Base-by-base conservation (phyloP, 2,329 filamentous ascomycete species). In the Coniosporium tulheliwenetii region DNA sequence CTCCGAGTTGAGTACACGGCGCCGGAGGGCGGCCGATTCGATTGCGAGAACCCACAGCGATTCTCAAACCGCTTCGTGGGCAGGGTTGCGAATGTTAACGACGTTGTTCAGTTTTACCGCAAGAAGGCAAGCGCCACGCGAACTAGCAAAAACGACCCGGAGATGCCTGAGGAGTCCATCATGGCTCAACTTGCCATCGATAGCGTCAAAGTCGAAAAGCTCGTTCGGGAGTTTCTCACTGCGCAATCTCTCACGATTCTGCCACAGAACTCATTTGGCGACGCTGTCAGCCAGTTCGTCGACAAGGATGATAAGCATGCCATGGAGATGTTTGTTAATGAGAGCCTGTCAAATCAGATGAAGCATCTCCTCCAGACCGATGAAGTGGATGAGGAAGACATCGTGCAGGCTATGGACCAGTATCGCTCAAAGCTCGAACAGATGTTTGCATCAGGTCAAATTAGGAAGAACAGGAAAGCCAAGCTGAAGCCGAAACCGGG, bases 281-380 rank as follows among this genome's bases (percentile, higher is more conserved):
- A 96, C 53, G 91, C 91, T 0, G 85, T 98, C 5, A 80, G 79
- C 37, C 83, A 93, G 45, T 98, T 91, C 51, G 85, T 98, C 19
- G 79, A 87, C 56, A 96, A 96, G 50, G 85, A 94, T 48, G 91
- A 98, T 63, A 93, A 87, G 55, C 79, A 91, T 51, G 85, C 85
- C 2, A 85, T 96, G 78, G 58, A 65, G 45, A 58, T 55, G 10
- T 70, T 70, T 43, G 60, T 70, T 7, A 55, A 60, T 4, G 58
- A 65, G 4, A 63, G 58, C 46, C 51, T 70, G 26, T 52, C 54
- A 10, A 56, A 52, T 12, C 65, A 69, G 43, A 52, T 66, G 35
- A 61, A 63, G 43, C 56, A 65, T 44, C 45, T 68, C 10, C 54
- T 66, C 29, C 78, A 87, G 53, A 66, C 77, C 36, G 73, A 78